Evolutionary conservation across 257 asterid genomes (phyloP).

Genomic region (Nicotiana sylvestris): DNA sequence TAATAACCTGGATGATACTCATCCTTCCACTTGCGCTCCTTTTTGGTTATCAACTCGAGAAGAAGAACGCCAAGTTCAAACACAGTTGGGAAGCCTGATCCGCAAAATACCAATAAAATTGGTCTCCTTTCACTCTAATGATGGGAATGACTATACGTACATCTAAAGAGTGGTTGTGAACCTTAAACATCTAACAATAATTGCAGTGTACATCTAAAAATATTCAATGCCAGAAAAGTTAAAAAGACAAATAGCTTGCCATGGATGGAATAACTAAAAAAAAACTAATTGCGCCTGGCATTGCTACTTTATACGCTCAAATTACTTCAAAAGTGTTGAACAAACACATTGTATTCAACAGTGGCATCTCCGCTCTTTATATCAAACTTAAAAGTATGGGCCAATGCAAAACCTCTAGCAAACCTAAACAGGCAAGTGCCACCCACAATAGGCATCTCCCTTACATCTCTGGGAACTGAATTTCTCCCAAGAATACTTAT

Average conservation of each 20-base stretch:
- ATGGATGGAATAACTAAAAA: neutral
- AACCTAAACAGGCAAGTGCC: conserved; percentile 53
- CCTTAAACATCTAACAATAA: too few species aligned
- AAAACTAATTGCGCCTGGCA: neutral
- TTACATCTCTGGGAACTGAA: conserved; percentile 25
- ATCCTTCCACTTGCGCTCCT: neutral
- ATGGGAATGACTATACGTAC: too few species aligned
- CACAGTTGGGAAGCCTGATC: neutral
- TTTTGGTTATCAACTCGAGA: neutral
- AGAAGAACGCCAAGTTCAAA: neutral
- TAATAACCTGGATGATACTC: neutral
- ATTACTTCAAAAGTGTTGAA: conserved; percentile 29
- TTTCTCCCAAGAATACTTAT: conserved; percentile 51
- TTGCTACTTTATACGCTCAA: neutral
- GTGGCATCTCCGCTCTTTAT: conserved; percentile 43
- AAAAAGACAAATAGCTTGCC: neutral
- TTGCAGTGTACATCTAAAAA: too few species aligned
- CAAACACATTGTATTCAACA: conserved; percentile 57
- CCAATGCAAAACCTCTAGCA: conserved; percentile 55
- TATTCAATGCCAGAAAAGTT: too few species aligned
- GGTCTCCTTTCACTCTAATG: neutral
- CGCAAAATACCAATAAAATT: neutral
- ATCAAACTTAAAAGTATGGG: conserved; percentile 27
- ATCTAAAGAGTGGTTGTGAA: too few species aligned
- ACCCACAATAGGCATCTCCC: conserved; percentile 67